Conservation (phyloP, 495 filamentous ascomycete genomes). For the Aspergillus incahuasiensis region DNA sequence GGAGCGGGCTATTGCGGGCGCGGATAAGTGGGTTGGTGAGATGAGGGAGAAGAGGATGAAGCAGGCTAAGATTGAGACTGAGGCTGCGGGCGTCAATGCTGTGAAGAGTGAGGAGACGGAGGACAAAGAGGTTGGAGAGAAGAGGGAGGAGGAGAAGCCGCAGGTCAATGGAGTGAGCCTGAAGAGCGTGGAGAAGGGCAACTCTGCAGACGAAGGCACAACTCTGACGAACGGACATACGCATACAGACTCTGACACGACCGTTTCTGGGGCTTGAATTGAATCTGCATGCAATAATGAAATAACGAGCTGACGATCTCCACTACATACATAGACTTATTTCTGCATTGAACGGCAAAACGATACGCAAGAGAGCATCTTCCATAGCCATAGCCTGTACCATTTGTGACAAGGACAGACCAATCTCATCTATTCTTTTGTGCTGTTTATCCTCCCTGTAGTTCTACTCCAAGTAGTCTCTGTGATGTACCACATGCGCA, state of each 20-base stretch:
- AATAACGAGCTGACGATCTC: background rate
- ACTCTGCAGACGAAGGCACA: background rate
- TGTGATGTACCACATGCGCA: no score
- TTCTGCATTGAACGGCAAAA: no score
- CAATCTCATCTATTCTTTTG: no score
- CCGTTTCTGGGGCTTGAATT: background rate
- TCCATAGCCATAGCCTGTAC: no score
- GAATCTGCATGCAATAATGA: background rate
- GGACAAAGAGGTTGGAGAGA: background rate
- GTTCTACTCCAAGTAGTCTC: no score
- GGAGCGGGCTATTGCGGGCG: constrained; percentile 52
- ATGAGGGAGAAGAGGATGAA: constrained; percentile 11
- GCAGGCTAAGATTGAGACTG: background rate
- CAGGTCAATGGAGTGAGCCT: constrained; percentile 31
- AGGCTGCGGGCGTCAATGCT: background rate
- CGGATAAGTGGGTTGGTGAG: constrained; percentile 49
- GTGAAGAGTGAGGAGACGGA: background rate
- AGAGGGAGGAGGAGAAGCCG: background rate
- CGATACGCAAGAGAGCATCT: no score
- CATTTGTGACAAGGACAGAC: no score
- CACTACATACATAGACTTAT: background rate
- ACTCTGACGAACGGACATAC: background rate
- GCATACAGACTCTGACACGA: background rate
- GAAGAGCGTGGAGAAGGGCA: constrained; percentile 11
- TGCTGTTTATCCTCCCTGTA: no score